Base-by-base conservation (phyloP, 805 yeast species). In the Groenewaldozyma salmanticensis region DNA sequence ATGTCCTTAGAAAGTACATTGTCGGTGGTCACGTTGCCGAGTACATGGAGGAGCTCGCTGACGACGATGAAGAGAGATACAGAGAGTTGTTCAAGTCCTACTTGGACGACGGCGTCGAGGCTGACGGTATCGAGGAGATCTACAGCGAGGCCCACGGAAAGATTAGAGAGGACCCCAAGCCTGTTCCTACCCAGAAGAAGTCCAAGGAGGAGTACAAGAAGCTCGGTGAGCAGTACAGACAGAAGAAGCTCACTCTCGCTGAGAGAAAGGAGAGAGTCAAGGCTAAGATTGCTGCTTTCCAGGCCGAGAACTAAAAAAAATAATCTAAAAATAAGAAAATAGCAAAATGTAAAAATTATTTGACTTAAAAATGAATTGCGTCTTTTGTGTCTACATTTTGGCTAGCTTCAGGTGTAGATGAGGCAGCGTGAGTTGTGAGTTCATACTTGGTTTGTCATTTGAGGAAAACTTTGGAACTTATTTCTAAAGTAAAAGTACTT, bases 11-110 rank as follows among this genome's bases (percentile, higher is more conserved):
- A 86, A 86, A 85, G 74, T 92, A 92, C 94, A 92, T 92, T 78
- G 82, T 90, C 67, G 97, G 95, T 77, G 97, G 97, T 72, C 98
- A 92, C 83, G 88, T 92, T 66, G 81, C 98, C 65, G 97, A 92
- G 79, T 92, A 92, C 92, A 92, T 92, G 96, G 98, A 92, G 79
- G 97, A 90, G 79, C 84, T 92, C 69, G 90, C 92, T 71, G 98
- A 92, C 65, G 98, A 90, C 71, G 98, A 90, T 82, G 98, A 90
- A 78, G 98, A 90, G 79, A 90, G 92, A 77, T 90, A 79, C 95
- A 79, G 80, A 71, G 78, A 84, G 66, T 77, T 90, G 67, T 90
- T 90, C 94, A 81, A 83, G 77, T 78, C 87, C 62, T 92, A 92
- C 90, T 70, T 92, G 58, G 95, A 80, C 59, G 96, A 90, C 64